Percentiles rank a stretch among this genome's conserved stretches.
phyloP scores from a whole-genome alignment of 371 early-diverging fungal genomes.

The Funneliformis caledonium region DNA sequence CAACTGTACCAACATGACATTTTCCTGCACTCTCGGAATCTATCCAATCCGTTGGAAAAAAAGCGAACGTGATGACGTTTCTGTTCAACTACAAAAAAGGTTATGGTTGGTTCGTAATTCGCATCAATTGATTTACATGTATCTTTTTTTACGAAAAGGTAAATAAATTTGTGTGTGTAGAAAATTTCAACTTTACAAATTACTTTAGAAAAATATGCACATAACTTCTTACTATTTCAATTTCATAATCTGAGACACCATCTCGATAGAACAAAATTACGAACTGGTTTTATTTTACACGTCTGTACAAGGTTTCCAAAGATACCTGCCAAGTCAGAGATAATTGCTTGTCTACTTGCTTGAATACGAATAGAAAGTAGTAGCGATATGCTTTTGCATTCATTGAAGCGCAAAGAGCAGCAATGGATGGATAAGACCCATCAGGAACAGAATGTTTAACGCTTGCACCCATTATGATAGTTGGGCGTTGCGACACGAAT shows the following conservation, averaged over 20 bases:
- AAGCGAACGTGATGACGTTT: constrained; percentile 92
- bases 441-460: constrained; percentile 89
- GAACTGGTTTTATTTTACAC: constrained; percentile 64
- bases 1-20: neutral
- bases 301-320: constrained; percentile 75
- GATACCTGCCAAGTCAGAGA: constrained; percentile 82
- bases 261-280: constrained; percentile 86
- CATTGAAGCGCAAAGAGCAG: constrained; percentile 86
- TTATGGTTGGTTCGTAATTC: constrained; percentile 73
- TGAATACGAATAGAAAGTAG: constrained; percentile 84
- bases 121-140: constrained; percentile 68
- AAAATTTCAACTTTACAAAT: neutral
- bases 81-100: constrained; percentile 85
- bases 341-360: constrained; percentile 84
- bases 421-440: constrained; percentile 75
- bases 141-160: constrained; percentile 27
- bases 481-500: constrained; percentile 75
- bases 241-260: constrained; percentile 83
- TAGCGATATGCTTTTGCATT: constrained; percentile 89
- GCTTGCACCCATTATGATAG: constrained; percentile 94
- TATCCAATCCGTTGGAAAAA: constrained; percentile 78
- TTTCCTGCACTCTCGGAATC: constrained; percentile 62
- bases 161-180: neutral
- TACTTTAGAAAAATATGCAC: constrained; percentile 45
- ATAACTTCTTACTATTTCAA: constrained; percentile 62